phyloP scores from a whole-genome alignment of 148 eudicot genomes.

The Mesembryanthemum crystallinum region DNA sequence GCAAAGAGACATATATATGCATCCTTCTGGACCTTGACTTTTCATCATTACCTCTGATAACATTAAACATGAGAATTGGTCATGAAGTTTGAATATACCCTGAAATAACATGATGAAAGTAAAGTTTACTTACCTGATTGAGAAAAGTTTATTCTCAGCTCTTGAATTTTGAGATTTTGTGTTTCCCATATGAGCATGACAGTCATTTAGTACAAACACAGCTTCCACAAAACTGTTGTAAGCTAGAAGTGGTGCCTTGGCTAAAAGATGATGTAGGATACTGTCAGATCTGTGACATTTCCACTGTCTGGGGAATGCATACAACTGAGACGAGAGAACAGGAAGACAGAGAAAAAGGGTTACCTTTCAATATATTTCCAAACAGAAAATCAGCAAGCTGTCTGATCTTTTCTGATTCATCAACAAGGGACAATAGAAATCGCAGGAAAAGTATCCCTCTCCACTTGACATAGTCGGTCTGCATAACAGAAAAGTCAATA shows the following conservation, averaged over 20 bases:
- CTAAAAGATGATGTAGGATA: slow-evolving; percentile 40
- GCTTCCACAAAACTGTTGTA: slow-evolving; percentile 98
- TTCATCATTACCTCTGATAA: slow-evolving; percentile 74
- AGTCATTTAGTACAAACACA: slow-evolving; percentile 84
- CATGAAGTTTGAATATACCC: background rate
- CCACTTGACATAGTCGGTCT: slow-evolving; percentile 99
- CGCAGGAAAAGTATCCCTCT: slow-evolving; percentile 90
- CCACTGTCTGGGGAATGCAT: background rate
- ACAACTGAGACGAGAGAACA: background rate
- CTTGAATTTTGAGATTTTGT: slow-evolving; percentile 52
- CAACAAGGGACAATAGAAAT: slow-evolving; percentile 80
- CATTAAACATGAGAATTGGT: background rate
- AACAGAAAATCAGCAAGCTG: slow-evolving; percentile 93
- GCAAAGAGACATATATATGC: slow-evolving; percentile 78
- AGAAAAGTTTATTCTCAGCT: slow-evolving; percentile 57
- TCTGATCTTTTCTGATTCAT: slow-evolving; percentile 80
- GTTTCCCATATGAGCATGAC: slow-evolving; percentile 60
- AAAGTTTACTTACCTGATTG: slow-evolving; percentile 49
- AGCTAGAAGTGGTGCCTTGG: slow-evolving; percentile 94
- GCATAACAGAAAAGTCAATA: slow-evolving; percentile 21
- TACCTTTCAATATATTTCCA: slow-evolving; percentile 93
- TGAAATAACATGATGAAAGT: background rate
- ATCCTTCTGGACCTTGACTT: slow-evolving; percentile 72
- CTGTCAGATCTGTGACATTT: slow-evolving; percentile 12
- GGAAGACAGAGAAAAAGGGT: background rate